phyloP scores from a whole-genome alignment of 2,329 filamentous ascomycete species.

The Alternaria tenuissima region DNA sequence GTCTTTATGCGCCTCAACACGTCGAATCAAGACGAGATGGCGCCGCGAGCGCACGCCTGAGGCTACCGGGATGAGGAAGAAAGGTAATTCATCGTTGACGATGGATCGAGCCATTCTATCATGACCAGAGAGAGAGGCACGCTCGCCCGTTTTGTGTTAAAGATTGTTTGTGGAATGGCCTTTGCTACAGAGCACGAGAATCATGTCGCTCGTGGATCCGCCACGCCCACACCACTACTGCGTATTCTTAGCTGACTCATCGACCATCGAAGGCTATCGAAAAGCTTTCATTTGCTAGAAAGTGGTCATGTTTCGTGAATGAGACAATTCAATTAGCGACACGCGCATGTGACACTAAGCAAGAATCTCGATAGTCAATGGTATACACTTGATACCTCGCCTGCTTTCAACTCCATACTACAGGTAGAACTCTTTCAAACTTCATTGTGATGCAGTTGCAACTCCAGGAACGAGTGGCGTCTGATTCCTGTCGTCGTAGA shows the following conservation, averaged over 20 bases:
- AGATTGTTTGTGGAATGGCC: not conserved
- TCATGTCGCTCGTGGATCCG: not conserved
- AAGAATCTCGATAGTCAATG: not conserved
- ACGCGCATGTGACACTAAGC: not conserved
- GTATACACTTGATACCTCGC: not conserved
- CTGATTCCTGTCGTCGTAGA: too few relatives aligned
- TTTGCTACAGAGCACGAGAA: not conserved
- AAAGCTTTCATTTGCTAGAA: not conserved
- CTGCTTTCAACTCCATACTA: not conserved
- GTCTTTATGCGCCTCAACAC: not conserved
- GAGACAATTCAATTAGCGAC: not conserved
- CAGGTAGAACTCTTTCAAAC: not conserved
- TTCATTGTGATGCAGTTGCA: not conserved
- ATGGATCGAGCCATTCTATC: not conserved
- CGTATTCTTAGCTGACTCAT: not conserved
- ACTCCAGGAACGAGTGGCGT: too few relatives aligned
- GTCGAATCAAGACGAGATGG: conserved; percentile 9
- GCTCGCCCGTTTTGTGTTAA: not conserved
- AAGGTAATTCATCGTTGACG: not conserved
- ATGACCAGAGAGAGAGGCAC: not conserved
- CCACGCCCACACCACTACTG: not conserved
- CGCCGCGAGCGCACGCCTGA: conserved; percentile 9
- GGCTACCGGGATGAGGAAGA: conserved; percentile 2
- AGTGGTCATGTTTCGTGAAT: not conserved
- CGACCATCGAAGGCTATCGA: not conserved